A percentile compares a stretch with the other conserved stretches of the same genome.
Conservation (phyloP, 2,329 filamentous ascomycete genomes). For the Seiridium cupressi region DNA sequence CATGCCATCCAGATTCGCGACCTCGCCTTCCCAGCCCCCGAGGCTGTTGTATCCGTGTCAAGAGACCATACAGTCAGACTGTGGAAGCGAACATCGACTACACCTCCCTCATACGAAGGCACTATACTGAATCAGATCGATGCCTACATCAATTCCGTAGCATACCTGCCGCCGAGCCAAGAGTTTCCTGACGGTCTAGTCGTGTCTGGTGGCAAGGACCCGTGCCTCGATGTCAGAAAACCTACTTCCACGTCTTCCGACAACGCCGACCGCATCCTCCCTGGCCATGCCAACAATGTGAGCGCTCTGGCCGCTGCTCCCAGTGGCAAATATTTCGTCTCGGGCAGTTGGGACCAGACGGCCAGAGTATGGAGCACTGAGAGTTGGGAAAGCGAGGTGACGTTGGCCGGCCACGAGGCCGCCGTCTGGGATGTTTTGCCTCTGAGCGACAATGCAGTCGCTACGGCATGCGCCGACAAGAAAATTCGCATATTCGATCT, state of each 20-base stretch:
- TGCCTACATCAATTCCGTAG: constrained; percentile 83
- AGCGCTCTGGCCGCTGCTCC: constrained; percentile 80
- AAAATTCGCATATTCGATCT: constrained; percentile 82
- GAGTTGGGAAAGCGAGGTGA: constrained; percentile 75
- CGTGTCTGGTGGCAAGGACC: constrained; percentile 85
- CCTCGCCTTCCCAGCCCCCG: constrained; percentile 72
- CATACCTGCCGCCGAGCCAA: constrained; percentile 69
- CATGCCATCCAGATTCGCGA: constrained; percentile 69
- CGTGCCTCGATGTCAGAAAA: constrained; percentile 85
- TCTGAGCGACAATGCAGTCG: constrained; percentile 73
- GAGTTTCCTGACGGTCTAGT: constrained; percentile 76
- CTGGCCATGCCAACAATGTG: constrained; percentile 86
- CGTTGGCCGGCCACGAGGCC: constrained; percentile 73
- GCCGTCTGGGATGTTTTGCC: constrained; percentile 88
- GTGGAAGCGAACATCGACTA: constrained; percentile 70
- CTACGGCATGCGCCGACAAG: constrained; percentile 92
- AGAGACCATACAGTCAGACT: constrained; percentile 86
- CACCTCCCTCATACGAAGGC: constrained; percentile 71
- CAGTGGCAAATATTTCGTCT: constrained; percentile 73
- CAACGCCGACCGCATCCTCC: constrained; percentile 79
- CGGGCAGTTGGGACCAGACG: constrained; percentile 90
- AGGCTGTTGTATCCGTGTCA: constrained; percentile 79
- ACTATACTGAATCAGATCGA: constrained; percentile 77
- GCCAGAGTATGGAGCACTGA: constrained; percentile 83
- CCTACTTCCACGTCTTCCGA: constrained; percentile 65